Evolutionary conservation across 1,139 yeast genomes (phyloP).

Genomic region (Sporopachydermia cereana): DNA sequence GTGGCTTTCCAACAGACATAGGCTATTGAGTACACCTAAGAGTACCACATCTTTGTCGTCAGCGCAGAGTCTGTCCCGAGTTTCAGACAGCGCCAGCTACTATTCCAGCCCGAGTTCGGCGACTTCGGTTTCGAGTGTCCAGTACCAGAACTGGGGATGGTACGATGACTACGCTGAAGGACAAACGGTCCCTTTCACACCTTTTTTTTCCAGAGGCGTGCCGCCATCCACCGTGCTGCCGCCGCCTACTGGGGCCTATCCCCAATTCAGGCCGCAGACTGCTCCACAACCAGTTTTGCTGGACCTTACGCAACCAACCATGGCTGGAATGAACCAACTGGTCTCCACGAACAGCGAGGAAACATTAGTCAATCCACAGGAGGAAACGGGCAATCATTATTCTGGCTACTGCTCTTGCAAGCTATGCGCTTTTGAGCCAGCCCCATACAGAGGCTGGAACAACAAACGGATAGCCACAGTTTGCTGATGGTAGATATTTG

Average conservation of each 20-base stretch:
- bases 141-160: not conserved
- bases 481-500: not conserved
- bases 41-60: not conserved
- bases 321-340: not conserved
- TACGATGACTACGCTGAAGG: not conserved
- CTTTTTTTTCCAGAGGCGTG: not conserved
- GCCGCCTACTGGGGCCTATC: not conserved
- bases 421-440: conserved; percentile 3
- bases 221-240: not conserved
- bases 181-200: not conserved
- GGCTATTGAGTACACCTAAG: not conserved
- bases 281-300: not conserved
- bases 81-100: not conserved
- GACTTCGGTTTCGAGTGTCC: not conserved
- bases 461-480: not conserved
- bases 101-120: conserved; percentile 1
- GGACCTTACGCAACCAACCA: not conserved
- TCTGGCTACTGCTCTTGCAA: conserved; percentile 1
- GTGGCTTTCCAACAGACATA: not conserved
- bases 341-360: not conserved
- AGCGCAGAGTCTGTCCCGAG: not conserved
- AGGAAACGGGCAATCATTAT: not conserved
- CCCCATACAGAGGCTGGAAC: not conserved
- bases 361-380: not conserved
- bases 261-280: too few species aligned